These are phyloP conservation scores for Debaryomycetaceae sp. DNA, from an alignment of 1,139 yeast species.

Conservation along the genomic window DNA sequence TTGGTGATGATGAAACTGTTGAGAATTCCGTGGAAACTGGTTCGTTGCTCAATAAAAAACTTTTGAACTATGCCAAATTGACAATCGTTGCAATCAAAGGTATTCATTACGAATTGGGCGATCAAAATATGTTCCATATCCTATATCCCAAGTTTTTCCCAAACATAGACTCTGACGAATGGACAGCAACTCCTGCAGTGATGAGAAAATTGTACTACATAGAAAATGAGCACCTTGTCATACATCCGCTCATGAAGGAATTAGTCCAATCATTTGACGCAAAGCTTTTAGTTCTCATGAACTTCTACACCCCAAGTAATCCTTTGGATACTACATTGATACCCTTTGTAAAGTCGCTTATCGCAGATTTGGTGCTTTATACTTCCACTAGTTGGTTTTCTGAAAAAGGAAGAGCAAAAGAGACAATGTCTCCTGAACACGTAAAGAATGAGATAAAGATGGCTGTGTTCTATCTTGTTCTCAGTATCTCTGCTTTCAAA, in stretches of 20 bases:
- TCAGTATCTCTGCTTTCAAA: conserved; percentile 29
- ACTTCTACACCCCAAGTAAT: conserved; percentile 17
- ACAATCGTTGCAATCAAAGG: conserved; percentile 45
- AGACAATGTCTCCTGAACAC: conserved; percentile 5
- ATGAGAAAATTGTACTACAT: conserved; percentile 15
- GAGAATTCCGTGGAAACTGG: conserved; percentile 18
- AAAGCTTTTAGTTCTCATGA: conserved; percentile 21
- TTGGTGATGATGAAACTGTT: neutral
- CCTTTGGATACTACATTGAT: conserved; percentile 29
- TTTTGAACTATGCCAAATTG: conserved; percentile 36
- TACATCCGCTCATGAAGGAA: conserved; percentile 17
- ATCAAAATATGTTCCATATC: conserved; percentile 46
- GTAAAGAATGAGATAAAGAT: conserved; percentile 21
- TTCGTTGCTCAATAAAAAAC: conserved; percentile 35
- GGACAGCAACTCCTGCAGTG: conserved; percentile 27
- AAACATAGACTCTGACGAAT: conserved; percentile 43
- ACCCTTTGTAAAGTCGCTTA: conserved; percentile 27
- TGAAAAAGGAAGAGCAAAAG: conserved; percentile 6
- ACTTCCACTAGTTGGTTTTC: conserved; percentile 2
- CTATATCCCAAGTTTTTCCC: conserved; percentile 47
- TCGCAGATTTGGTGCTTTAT: conserved; percentile 27
- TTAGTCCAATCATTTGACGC: conserved; percentile 16
- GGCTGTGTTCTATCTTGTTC: conserved; percentile 21
- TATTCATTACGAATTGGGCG: conserved; percentile 31
- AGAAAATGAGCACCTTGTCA: conserved; percentile 9